These are phyloP conservation scores for Bombardia bombarda DNA, from an alignment of 495 filamentous ascomycete species.

Conservation along the genomic window DNA sequence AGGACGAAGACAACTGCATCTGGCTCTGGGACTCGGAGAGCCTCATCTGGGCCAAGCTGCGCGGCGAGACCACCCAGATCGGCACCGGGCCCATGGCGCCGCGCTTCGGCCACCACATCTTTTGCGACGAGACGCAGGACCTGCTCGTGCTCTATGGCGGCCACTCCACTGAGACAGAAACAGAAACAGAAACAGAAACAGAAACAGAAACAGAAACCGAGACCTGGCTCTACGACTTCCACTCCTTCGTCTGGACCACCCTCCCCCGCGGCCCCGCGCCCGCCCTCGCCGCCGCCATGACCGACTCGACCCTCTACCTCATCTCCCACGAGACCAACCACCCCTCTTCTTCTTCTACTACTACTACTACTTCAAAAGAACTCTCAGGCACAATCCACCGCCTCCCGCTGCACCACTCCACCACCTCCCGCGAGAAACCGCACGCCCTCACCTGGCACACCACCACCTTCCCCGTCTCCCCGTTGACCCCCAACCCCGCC, in stretches of 20 bases:
- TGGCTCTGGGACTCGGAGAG: constrained; percentile 41
- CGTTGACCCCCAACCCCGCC: constrained; percentile 36
- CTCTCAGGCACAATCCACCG: constrained; percentile 35
- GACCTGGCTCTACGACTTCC: constrained; percentile 40
- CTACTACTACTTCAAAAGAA: no score
- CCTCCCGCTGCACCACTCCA: constrained; percentile 26
- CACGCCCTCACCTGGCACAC: constrained; percentile 31
- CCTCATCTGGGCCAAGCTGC: constrained; percentile 24
- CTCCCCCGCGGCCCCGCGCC: constrained; percentile 7
- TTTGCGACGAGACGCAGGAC: constrained; percentile 13
- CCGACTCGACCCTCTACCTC: constrained; percentile 34
- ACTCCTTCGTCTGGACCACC: constrained; percentile 32
- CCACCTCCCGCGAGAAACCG: constrained; percentile 22
- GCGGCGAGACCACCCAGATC: constrained; percentile 13
- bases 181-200: neutral
- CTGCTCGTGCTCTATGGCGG: constrained; percentile 40
- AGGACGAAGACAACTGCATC: constrained; percentile 33
- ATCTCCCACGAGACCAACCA: constrained; percentile 25
- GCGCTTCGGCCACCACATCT: constrained; percentile 18
- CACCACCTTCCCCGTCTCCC: constrained; percentile 37
- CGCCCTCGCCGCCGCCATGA: constrained; percentile 28
- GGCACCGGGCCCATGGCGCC: constrained; percentile 10
- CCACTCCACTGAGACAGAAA: neutral
- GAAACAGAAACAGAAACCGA: constrained; percentile 17
- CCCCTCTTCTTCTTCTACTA: no score